Conservation (phyloP, 768 basidiomycete genomes). For the Tephrocybe sp. region DNA sequence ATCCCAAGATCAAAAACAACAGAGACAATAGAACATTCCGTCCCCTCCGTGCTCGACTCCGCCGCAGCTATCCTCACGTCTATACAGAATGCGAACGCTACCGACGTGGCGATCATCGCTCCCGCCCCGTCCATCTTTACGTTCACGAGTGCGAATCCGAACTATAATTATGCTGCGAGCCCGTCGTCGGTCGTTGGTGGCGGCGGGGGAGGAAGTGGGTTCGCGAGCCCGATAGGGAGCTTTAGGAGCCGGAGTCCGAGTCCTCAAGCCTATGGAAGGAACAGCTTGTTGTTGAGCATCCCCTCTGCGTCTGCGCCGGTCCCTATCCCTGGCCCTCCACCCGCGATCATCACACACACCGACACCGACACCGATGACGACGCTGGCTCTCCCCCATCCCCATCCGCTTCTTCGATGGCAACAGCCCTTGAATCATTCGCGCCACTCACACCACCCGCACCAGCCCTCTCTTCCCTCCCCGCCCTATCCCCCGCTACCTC, state of each 20-base stretch:
- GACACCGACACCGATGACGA: constrained; percentile 15
- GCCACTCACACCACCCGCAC: constrained; percentile 16
- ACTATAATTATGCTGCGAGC: too few relatives aligned
- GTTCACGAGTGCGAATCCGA: constrained; percentile 6
- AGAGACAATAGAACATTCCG: constrained; percentile 73
- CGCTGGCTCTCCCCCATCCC: constrained; percentile 19
- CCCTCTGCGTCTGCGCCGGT: constrained; percentile 21
- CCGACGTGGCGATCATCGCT: constrained; percentile 60
- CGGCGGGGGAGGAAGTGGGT: constrained; percentile 45
- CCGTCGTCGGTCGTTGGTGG: too few relatives aligned
- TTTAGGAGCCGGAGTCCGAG: constrained; percentile 67
- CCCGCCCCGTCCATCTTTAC: constrained; percentile 31
- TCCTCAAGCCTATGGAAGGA: constrained; percentile 31
- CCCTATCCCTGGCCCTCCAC: constrained; percentile 17
- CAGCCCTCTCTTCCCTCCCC: constrained; percentile 16
- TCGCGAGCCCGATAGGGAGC: constrained; percentile 69
- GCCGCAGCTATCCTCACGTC: constrained; percentile 72
- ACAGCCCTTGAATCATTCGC: neutral
- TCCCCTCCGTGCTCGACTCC: constrained; percentile 82
- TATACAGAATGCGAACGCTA: constrained; percentile 31
- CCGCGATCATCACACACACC: constrained; percentile 1
- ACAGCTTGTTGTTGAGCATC: constrained; percentile 48
- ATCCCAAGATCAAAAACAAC: constrained; percentile 70
- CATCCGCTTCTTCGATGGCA: constrained; percentile 3
- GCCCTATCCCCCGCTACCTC: constrained; percentile 17